Evolutionary conservation across 2,329 filamentous ascomycete genomes (phyloP).

Genomic region (Geoglossum cookeanum): DNA sequence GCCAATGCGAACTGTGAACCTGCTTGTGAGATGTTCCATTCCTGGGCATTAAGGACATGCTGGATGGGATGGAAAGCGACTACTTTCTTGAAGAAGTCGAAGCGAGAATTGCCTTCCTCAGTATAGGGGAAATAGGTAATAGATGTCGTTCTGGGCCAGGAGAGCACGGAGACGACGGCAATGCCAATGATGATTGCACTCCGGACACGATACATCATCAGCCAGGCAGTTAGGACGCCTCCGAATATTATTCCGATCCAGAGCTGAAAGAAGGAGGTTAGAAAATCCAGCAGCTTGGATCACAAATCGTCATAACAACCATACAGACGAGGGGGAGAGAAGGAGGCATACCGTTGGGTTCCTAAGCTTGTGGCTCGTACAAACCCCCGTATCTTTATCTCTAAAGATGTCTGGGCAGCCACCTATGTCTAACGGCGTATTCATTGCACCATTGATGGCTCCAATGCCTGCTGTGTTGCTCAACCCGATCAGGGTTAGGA

Average conservation of each 20-base stretch:
- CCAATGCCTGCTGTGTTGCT: constrained; percentile 29
- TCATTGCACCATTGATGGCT: constrained; percentile 46
- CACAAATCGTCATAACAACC: too few species aligned
- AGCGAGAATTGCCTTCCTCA: constrained; percentile 44
- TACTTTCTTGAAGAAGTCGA: constrained; percentile 77
- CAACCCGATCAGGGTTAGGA: constrained; percentile 43
- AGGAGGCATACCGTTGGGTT: not conserved
- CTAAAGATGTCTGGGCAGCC: constrained; percentile 42
- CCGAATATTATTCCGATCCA: constrained; percentile 84
- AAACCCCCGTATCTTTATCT: constrained; percentile 31
- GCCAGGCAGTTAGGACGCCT: constrained; percentile 56
- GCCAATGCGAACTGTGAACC: constrained; percentile 64
- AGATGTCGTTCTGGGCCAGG: constrained; percentile 58
- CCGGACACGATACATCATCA: constrained; percentile 76
- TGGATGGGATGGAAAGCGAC: constrained; percentile 66
- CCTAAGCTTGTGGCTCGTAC: constrained; percentile 16
- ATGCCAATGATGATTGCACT: constrained; percentile 74
- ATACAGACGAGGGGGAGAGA: not conserved
- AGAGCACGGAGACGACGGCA: constrained; percentile 68
- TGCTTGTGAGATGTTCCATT: constrained; percentile 51
- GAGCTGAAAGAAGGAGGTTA: not conserved
- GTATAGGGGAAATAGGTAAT: constrained; percentile 72
- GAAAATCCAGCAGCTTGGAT: not conserved
- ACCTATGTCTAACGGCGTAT: constrained; percentile 55
- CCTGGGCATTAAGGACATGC: constrained; percentile 47